Evolutionary conservation across 208 protist genomes (phyloP), one percentile per base, ranked within the genome.

Genomic region (Acanthamoeba healyi): DNA sequence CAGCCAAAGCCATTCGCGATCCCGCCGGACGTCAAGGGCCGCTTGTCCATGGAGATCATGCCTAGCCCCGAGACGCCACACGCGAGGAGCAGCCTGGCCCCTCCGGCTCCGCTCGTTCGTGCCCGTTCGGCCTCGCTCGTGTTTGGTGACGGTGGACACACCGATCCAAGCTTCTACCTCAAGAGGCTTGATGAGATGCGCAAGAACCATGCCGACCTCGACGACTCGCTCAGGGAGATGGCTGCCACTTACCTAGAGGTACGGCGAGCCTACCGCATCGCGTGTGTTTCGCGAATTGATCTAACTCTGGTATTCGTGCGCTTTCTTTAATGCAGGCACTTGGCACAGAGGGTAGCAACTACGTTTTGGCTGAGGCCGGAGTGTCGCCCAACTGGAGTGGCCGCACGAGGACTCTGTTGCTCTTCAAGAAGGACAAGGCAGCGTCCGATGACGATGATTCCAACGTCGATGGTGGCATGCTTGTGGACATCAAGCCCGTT

Each of bases 311-410:
- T 14, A 14, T 14, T 51, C 36, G 67, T 34, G 17, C 40, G 3
- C n/a, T 79, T 40, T 79, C 32, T 81, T 5, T 70, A 24, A 32
- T 81, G 34, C 36, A 81, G 72, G 34, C 72, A 2, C 72, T 81
- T 1, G 72, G 72, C 40, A 38, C 2, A 9, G 72, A 81, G 72
- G 74, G 42, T 1, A 38, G 5, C n/a, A 38, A 40, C 63, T 77
- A 70, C 86, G 51, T n/a, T 1, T 22, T 92, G 42, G 26, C 70
- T 32, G 86, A 92, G 65, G 86, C 86, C 40, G 86, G 86, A 24
- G 63, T 79, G 40, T 79, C 86, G 38, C 86, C 58, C 65, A 92
- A 92, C 86, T 92, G 86, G 86, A 92, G 65, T 51, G 86, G 86
- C 3, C 86, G 86, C 44, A 77, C 58, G 42, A 24, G 86, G 14